A percentile compares a stretch with the other conserved stretches of the same genome.
Conservation (phyloP, 2,329 filamentous ascomycete species). For the Didymella segeticola region DNA sequence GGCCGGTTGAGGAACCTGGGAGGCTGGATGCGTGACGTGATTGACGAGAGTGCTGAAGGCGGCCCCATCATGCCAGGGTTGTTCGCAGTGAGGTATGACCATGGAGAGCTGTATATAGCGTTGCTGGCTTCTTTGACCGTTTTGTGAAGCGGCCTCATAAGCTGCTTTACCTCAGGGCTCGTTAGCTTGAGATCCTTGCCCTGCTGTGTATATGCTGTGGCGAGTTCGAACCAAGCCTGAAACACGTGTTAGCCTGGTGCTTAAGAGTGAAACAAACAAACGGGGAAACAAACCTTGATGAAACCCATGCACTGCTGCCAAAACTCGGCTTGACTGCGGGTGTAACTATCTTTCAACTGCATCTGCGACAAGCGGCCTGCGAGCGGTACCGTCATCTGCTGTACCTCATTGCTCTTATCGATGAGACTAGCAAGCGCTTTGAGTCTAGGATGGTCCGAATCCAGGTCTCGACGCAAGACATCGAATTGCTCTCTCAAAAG, state of each 20-base stretch:
- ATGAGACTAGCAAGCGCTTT: conserved; percentile 65
- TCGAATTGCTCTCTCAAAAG: conserved; percentile 40
- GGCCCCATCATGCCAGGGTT: conserved; percentile 36
- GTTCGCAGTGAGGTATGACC: conserved; percentile 62
- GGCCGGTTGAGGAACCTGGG: conserved; percentile 40
- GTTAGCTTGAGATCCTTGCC: conserved; percentile 55
- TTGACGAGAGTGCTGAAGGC: conserved; percentile 39
- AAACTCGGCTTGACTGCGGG: conserved; percentile 69
- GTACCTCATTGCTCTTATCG: conserved; percentile 71
- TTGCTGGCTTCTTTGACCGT: conserved; percentile 81
- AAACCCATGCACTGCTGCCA: conserved; percentile 78
- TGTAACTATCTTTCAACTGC: conserved; percentile 82
- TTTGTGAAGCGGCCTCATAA: conserved; percentile 81
- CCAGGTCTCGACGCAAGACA: conserved; percentile 38
- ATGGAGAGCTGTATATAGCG: conserved; percentile 71
- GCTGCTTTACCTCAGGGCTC: conserved; percentile 71
- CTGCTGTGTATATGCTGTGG: conserved; percentile 48
- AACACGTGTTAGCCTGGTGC: conserved; percentile 41
- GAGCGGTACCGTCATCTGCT: conserved; percentile 76
- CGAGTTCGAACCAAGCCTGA: conserved; percentile 72
- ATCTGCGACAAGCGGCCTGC: conserved; percentile 77
- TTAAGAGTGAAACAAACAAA: conserved; percentile 19
- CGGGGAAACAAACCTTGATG: conserved; percentile 56
- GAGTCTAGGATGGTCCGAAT: conserved; percentile 43
- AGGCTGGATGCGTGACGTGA: conserved; percentile 45